Evolutionary conservation across 2,329 filamentous ascomycete genomes (phyloP).

Genomic region (Monosporascus cannonballus): DNA sequence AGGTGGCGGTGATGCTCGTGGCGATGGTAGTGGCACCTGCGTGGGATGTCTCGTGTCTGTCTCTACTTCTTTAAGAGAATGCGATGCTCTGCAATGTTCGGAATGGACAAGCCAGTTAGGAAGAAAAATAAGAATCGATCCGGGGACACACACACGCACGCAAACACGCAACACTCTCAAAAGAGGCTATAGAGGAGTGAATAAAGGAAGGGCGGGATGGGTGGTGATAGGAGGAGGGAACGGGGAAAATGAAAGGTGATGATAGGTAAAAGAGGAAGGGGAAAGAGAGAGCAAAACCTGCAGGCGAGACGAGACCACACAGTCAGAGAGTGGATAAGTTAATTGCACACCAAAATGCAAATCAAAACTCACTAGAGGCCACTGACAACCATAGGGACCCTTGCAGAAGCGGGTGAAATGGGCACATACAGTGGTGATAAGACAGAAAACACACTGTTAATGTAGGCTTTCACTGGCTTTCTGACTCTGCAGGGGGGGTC

Average conservation of each 20-base stretch:
- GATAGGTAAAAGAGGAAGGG: slow-evolving; percentile 13
- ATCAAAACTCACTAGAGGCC: slow-evolving; percentile 1
- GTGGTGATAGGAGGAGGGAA: slow-evolving; percentile 24
- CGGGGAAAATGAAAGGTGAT: slow-evolving; percentile 13
- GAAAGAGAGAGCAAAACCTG: slow-evolving; percentile 2
- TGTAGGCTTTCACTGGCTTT: background rate
- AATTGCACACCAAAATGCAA: slow-evolving; percentile 1
- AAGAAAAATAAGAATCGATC: slow-evolving; percentile 19
- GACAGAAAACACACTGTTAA: background rate
- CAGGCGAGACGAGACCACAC: slow-evolving; percentile 2
- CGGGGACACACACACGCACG: slow-evolving; percentile 7
- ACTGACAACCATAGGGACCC: background rate
- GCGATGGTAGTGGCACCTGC: background rate
- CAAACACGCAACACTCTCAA: slow-evolving; percentile 21
- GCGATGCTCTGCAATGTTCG: background rate
- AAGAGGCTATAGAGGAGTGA: slow-evolving; percentile 24
- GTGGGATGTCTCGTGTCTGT: background rate
- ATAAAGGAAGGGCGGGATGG: slow-evolving; percentile 27
- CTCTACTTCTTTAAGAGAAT: background rate
- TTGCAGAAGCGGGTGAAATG: background rate
- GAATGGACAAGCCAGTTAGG: background rate
- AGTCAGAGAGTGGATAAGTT: background rate
- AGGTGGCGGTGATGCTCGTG: background rate
- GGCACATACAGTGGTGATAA: background rate
- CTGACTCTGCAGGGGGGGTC: background rate